Evolutionary conservation across 2,329 filamentous ascomycete genomes (phyloP).

Genomic region (Xylaria arbuscula): DNA sequence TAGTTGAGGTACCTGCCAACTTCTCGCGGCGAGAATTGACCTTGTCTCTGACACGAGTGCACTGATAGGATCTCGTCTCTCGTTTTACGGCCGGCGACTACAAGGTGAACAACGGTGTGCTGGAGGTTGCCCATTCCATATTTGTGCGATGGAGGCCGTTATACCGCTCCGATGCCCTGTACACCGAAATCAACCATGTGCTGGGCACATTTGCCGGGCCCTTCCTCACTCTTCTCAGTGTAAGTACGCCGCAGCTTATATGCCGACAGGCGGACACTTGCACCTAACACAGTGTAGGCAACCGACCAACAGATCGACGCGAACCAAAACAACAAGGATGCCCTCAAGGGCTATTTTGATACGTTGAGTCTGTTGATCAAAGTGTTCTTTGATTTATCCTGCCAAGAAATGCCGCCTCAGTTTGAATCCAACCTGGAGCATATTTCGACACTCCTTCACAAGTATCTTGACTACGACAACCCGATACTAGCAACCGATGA

Average conservation of each 20-base stretch:
- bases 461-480: constrained; percentile 92
- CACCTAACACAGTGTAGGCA: constrained; percentile 57
- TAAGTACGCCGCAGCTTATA: constrained; percentile 53
- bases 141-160: constrained; percentile 96
- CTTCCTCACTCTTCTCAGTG: constrained; percentile 82
- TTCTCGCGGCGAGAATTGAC: background rate
- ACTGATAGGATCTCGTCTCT: constrained; percentile 80
- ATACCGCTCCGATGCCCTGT: constrained; percentile 92
- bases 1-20: constrained; percentile 78
- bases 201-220: constrained; percentile 84
- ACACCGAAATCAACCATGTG: constrained; percentile 96
- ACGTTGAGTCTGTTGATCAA: constrained; percentile 90
- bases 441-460: constrained; percentile 84
- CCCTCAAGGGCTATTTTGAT: constrained; percentile 81
- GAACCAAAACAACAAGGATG: constrained; percentile 79
- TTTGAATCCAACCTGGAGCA: constrained; percentile 88
- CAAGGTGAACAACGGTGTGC: constrained; percentile 88
- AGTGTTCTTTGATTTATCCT: constrained; percentile 96
- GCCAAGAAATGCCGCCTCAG: constrained; percentile 91
- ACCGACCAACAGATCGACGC: constrained; percentile 78
- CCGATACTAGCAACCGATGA: constrained; percentile 84
- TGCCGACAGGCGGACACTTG: background rate
- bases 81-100: constrained; percentile 85
- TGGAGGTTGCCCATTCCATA: constrained; percentile 98
- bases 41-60: constrained; percentile 21